These are phyloP conservation scores for Trametes cinnabarina DNA, from an alignment of 768 basidiomycete genomes.

Conservation along the genomic window DNA sequence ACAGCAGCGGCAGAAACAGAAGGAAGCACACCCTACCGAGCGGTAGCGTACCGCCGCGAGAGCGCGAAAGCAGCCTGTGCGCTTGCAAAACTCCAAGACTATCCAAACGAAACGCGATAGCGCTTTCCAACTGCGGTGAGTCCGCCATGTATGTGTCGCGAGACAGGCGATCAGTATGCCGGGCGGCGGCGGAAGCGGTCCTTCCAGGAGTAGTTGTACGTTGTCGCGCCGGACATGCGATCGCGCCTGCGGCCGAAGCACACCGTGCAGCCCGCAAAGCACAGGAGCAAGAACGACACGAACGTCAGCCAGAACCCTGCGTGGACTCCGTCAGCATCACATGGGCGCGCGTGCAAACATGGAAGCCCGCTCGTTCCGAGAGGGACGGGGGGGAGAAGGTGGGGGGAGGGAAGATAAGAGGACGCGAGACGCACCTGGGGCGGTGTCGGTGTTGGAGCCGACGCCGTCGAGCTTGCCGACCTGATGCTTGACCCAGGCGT, in stretches of 20 bases:
- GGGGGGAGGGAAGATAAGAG: not conserved
- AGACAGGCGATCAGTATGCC: not conserved
- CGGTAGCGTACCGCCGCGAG: too few relatives aligned
- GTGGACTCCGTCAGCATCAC: too few relatives aligned
- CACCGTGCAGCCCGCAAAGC: slow-evolving; percentile 65
- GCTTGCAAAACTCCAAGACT: too few relatives aligned
- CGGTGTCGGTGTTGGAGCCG: slow-evolving; percentile 50
- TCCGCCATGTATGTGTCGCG: too few relatives aligned
- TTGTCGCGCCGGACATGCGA: slow-evolving; percentile 42
- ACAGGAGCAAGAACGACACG: slow-evolving; percentile 58
- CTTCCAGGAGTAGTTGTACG: slow-evolving; percentile 32
- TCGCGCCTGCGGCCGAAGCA: slow-evolving; percentile 64
- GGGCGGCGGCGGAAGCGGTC: slow-evolving; percentile 29
- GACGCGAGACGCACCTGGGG: slow-evolving; percentile 58
- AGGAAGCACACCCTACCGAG: too few relatives aligned
- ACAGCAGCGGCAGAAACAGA: too few relatives aligned
- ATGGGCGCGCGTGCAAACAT: too few relatives aligned
- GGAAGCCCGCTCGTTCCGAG: too few relatives aligned
- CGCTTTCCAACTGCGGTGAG: not conserved
- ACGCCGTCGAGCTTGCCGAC: slow-evolving; percentile 49
- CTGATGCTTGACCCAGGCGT: slow-evolving; percentile 56
- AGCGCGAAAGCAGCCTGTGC: too few relatives aligned
- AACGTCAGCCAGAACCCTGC: slow-evolving; percentile 78
- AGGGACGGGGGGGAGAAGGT: not conserved
- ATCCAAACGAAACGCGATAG: too few relatives aligned